phyloP scores from a whole-genome alignment of 495 filamentous ascomycete species.

The Neurospora intermedia region DNA sequence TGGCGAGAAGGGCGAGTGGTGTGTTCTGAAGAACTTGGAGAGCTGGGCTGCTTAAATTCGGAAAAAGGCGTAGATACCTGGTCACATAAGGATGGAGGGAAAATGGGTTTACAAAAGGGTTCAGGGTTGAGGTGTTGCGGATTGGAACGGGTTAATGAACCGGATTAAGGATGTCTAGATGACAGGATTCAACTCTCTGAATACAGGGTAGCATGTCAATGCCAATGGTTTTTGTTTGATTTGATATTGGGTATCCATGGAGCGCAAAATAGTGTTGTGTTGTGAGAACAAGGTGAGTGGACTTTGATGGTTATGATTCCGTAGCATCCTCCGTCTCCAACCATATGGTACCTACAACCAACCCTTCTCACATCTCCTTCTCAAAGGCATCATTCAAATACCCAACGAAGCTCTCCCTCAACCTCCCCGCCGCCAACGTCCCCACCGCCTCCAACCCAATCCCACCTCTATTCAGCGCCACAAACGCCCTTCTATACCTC shows the following conservation, averaged over 20 bases:
- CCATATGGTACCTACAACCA: not conserved
- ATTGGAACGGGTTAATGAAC: not conserved
- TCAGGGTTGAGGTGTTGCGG: not conserved
- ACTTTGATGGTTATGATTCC: not conserved
- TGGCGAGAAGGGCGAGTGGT: slow-evolving; percentile 43
- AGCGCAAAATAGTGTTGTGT: not conserved
- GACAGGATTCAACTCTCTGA: not conserved
- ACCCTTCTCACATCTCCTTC: slow-evolving; percentile 26
- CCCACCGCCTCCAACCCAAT: slow-evolving; percentile 38
- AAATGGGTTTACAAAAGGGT: not conserved
- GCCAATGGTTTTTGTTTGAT: not conserved
- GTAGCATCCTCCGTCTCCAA: not conserved
- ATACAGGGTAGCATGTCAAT: not conserved
- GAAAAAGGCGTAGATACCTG: not conserved
- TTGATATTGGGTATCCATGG: not conserved
- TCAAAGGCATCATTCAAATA: slow-evolving; percentile 62
- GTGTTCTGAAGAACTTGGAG: slow-evolving; percentile 57
- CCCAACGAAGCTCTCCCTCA: slow-evolving; percentile 58
- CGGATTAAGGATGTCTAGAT: not conserved
- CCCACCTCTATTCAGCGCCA: slow-evolving; percentile 57
- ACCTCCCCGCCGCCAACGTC: slow-evolving; percentile 39
- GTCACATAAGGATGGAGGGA: not conserved
- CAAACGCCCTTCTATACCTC: slow-evolving; percentile 75
- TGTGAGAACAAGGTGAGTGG: not conserved
- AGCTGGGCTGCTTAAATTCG: slow-evolving; percentile 44